Base-by-base conservation (phyloP, 2,329 filamentous ascomycete species). In the Mycogone perniciosa region DNA sequence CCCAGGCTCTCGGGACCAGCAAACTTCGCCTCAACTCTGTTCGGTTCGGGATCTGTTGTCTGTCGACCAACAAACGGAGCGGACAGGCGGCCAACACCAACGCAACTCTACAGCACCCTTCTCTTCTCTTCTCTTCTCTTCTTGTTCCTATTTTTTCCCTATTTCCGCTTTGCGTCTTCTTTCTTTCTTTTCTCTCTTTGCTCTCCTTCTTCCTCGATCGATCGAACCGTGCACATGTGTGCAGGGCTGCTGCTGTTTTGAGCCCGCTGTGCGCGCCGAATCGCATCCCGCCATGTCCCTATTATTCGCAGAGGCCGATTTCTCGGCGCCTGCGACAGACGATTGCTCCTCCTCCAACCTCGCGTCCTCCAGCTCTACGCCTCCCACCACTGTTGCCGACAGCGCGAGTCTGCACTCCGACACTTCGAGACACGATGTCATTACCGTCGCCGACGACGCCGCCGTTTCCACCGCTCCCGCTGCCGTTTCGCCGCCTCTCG, bases 351-450 rank as follows among this genome's bases (percentile, higher is more conserved):
- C 73, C 46, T 75, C 71, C 61, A 67, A 78, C 59, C 70, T 76
- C 72, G 76, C 77, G 71, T 80, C 78, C 45, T 70, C 75, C 29
- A 76, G 72, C 59, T 84, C 80, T 20, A 86, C 84, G 51, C 84
- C 84, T 43, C 81, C 82, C 27, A 87, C 84, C 44, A 86, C 81
- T 58, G 71, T 84, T 57, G 79, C 77, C 61, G 84, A 86, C 64
- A 76, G 72, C 59, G 75, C 73, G 53, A 85, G 82, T 67, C 70
- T 82, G 51, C 72, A 74, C 48, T 79, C 77, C 38, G 67, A 70
- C 46, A 56, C 64, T 33, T 64, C 67, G 33, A 72, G 71, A 55
- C 65, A 67, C 58, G 69, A 71, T 55, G 64, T 66, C 45, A 63
- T 66, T 53, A 61, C 62, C 54, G 62, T 70, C 37, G 57, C 58